Evolutionary conservation across 805 yeast species (phyloP).

Genomic region (Metschnikowia reukaufii): DNA sequence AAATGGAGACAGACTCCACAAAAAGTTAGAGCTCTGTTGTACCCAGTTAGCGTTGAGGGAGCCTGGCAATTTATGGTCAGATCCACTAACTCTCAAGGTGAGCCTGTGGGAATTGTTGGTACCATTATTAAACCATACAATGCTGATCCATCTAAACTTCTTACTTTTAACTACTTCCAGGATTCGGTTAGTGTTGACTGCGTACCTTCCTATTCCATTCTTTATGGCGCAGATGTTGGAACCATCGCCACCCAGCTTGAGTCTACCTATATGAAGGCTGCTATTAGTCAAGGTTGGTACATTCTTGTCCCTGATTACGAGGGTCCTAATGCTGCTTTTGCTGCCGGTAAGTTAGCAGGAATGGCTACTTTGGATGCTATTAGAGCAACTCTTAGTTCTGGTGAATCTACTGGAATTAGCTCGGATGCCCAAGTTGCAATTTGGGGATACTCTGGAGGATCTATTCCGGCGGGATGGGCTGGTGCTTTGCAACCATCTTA

Average conservation of each 20-base stretch:
- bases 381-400: conserved; percentile 26
- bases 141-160: conserved; percentile 23
- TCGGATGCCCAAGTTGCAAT: conserved; percentile 17
- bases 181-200: conserved; percentile 24
- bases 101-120: conserved; percentile 24
- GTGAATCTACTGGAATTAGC: conserved; percentile 21
- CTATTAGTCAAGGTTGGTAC: conserved; percentile 30
- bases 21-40: conserved; percentile 10
- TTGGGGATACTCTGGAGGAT: no score
- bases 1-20: conserved; percentile 10
- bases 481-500: no score
- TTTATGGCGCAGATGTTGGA: conserved; percentile 16
- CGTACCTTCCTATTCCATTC: conserved; percentile 23
- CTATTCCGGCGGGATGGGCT: no score
- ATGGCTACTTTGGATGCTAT: conserved; percentile 32
- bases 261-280: conserved; percentile 15
- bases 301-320: conserved; percentile 38
- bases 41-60: conserved; percentile 13
- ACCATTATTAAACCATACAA: conserved; percentile 25
- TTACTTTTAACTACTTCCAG: conserved; percentile 23
- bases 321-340: conserved; percentile 32
- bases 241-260: conserved; percentile 21
- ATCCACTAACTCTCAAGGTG: conserved; percentile 21
- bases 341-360: conserved; percentile 34
- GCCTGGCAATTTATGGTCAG: conserved; percentile 27